Percentiles rank a stretch among this genome's conserved stretches.
Evolutionary conservation across 2,329 filamentous ascomycete genomes (phyloP).

Genomic region (Fonsecaea pedrosoi): DNA sequence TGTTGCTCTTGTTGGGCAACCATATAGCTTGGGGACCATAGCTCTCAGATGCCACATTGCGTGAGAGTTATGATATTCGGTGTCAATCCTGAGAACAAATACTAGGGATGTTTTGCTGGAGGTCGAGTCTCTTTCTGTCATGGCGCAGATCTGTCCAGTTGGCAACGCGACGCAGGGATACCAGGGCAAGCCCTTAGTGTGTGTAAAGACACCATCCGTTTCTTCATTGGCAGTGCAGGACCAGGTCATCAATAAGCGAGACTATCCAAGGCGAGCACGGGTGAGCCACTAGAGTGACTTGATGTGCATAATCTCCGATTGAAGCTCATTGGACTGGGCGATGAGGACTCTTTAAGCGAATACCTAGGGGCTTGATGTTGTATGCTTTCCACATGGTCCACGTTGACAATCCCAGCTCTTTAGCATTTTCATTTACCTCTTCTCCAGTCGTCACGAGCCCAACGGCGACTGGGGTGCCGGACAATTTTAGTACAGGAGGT

Average conservation of each 20-base stretch:
- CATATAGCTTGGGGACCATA: neutral
- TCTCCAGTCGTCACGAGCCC: neutral
- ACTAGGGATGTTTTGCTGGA: neutral
- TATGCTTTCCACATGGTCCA: constrained; percentile 8
- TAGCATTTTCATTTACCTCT: neutral
- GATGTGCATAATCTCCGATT: constrained; percentile 33
- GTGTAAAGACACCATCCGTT: neutral
- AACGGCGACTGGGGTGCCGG: no score
- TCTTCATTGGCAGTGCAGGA: constrained; percentile 18
- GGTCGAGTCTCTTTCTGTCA: constrained; percentile 3
- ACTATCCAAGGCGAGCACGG: constrained; percentile 7
- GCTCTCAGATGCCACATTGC: neutral
- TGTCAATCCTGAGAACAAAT: neutral
- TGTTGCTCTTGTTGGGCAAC: neutral
- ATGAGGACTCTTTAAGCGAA: constrained; percentile 23
- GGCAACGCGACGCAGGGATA: constrained; percentile 13
- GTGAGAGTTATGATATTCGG: neutral
- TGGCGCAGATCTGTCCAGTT: constrained; percentile 15
- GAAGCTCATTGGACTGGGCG: constrained; percentile 27
- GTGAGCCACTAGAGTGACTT: constrained; percentile 9
- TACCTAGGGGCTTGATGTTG: neutral
- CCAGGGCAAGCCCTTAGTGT: constrained; percentile 10
- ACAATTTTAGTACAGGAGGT: neutral
- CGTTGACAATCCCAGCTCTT: neutral
- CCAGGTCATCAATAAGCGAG: constrained; percentile 21